Evolutionary conservation across 1,139 yeast species (phyloP).

Genomic region (Eremothecium cymbalariae): DNA sequence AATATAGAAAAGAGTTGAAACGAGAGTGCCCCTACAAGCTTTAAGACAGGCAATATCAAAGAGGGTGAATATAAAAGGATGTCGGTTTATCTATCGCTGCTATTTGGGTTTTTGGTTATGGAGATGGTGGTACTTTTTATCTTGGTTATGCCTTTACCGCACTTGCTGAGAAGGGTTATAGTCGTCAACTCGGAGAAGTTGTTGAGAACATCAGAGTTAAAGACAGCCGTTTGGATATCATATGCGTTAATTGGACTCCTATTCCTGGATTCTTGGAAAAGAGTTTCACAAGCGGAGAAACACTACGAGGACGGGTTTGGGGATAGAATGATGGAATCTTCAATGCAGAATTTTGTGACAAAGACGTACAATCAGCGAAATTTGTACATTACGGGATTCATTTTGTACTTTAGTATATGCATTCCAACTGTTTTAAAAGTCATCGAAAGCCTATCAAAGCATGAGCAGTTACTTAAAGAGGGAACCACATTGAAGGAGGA

Average conservation of each 20-base stretch:
- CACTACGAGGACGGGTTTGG: too few species aligned
- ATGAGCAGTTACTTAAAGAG: conserved; percentile 39
- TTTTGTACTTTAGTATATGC: conserved; percentile 51
- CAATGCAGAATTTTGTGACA: conserved; percentile 29
- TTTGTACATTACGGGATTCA: conserved; percentile 63
- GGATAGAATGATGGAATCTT: too few species aligned
- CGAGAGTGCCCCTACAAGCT: too few species aligned
- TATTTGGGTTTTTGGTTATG: conserved; percentile 36
- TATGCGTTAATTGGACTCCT: conserved; percentile 43
- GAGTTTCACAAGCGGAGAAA: too few species aligned
- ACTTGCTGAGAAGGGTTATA: conserved; percentile 41
- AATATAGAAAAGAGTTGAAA: too few species aligned
- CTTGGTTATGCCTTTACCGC: conserved; percentile 57
- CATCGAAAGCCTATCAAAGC: conserved; percentile 49
- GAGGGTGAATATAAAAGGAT: conserved; percentile 20
- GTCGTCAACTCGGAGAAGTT: conserved; percentile 36
- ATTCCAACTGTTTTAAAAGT: conserved; percentile 51
- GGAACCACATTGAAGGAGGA: conserved; percentile 25
- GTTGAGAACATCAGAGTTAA: conserved; percentile 37
- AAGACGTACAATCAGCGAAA: conserved; percentile 67
- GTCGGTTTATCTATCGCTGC: conserved; percentile 33
- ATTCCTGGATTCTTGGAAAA: conserved; percentile 51
- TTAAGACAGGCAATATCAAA: too few species aligned
- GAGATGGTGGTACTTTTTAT: conserved; percentile 50
- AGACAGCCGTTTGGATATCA: conserved; percentile 43